Evolutionary conservation across 2,329 filamentous ascomycete species (phyloP), one percentile per base, ranked within the genome.

Genomic region (Ramichloridium luteum): DNA sequence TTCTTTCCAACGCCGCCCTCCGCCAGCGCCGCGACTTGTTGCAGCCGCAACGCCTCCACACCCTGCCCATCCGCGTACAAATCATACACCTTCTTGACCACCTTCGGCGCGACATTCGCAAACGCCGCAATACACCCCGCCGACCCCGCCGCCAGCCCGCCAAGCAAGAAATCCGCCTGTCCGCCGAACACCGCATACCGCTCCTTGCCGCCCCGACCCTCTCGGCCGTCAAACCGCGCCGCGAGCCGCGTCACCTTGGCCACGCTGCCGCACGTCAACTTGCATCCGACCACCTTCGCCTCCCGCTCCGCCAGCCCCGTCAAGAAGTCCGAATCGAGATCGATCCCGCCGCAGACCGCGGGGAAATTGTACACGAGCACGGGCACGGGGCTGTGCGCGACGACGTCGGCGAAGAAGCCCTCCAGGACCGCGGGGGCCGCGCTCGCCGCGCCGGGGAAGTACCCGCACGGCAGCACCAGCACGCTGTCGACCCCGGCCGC

Each of bases 361-460:
- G 77, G 77, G 60, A 76, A 82, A 56, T 82, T 82, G 62, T 82
- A 82, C 36, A 83, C 73, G 25, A 82, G 56, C 14, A 82, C 32
- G 5, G 41, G 41, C 6, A 44, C 27, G 9, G 34, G 30, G 25
- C 32, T 23, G 25, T 64, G 65, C 30, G 67, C 61, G 2, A 77
- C 77, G 3, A 79, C 54, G 20, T 61, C 53, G 32, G 55, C 47
- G 42, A 57, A 65, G 38, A 64, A 65, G 5, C 43, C 48, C 38
- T 53, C 47, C 4, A 66, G 50, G 3, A 64, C 60, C 27, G 43
- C 43, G 4, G 54, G 48, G 0, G 58, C 61, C 4, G 60, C 56
- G 55, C 27, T 56, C 55, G 23, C 60, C 61, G 34, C n/a, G n/a
- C n/a, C n/a, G n/a, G n/a, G n/a, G 46, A 78, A 79, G 54, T 79